Evolutionary conservation across 1,284 basidiomycete genomes (phyloP), one percentile per base, ranked within the genome.

Genomic region (Psilocybe mexicana): DNA sequence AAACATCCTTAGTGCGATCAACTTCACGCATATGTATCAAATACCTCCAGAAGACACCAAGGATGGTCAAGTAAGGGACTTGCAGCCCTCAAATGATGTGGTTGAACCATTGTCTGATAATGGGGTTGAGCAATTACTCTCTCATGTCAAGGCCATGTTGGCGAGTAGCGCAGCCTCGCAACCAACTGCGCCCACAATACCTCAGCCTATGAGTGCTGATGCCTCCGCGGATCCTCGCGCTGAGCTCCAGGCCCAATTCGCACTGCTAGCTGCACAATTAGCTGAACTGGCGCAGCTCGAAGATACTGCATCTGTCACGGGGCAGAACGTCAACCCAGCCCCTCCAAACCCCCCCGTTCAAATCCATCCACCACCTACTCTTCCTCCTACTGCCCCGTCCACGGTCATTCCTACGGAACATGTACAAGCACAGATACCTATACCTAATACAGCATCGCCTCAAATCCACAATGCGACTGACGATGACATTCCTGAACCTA

Each of bases 1-100:
- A 64, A 87, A 83, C 62, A 90, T 91, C 49, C 76, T 91, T 54
- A 84, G 87, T 65, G 85, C 86, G 2, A 89, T 91, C 73, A 89
- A 90, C 69, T 87, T 89, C 63, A 82, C 81, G 3, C 75, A 72
- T 33, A 69, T 86, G 43, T 71, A 81, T 30, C 75, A 78, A 56
- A 66, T 79, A 43, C 66, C 76, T 26, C 67, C 69, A 36, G 75
- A 79, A 36, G 74, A 75, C 44, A 67, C 56, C 24, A 55, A 60
- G 53, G 54, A 45, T 61, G 24, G 55, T 30, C 38, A 59, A 47
- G 18, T 48, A 62, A 30, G 63, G 59, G n/a, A 38, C 52, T 33
- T 55, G 53, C 38, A 54, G 51, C 11, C 52, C n/a, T 44, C 58
- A 6, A 38, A 3, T n/a, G 51, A 42, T 30, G 14, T 42, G 5